Percentiles rank a stretch among this genome's conserved stretches.
phyloP scores from a whole-genome alignment of 1,284 basidiomycete species.

The Apiotrichum sp. region DNA sequence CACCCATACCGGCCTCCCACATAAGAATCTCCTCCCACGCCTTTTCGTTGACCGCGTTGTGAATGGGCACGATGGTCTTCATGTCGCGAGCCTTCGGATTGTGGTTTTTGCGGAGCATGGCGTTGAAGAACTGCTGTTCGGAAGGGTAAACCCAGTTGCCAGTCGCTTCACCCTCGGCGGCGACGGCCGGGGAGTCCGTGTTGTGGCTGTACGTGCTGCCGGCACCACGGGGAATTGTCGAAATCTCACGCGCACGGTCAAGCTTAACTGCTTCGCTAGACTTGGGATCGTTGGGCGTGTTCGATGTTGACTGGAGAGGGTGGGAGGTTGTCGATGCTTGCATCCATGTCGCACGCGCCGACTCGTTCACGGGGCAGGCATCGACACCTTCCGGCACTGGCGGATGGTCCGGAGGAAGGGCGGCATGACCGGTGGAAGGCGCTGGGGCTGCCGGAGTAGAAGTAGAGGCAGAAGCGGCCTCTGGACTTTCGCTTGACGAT shows the following conservation, averaged over 20 bases:
- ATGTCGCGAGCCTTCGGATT: conserved; percentile 72
- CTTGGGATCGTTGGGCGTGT: conserved; percentile 23
- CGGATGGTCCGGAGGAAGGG: conserved; percentile 16
- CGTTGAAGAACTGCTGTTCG: conserved; percentile 90
- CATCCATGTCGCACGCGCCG: conserved; percentile 47
- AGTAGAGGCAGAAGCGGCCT: background rate
- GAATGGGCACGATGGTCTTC: conserved; percentile 93
- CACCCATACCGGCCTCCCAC: conserved; percentile 80
- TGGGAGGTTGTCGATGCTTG: conserved; percentile 13
- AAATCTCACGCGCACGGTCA: conserved; percentile 63
- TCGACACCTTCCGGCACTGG: conserved; percentile 36
- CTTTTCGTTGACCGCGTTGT: conserved; percentile 97
- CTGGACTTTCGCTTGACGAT: background rate
- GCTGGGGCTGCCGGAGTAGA: conserved; percentile 2
- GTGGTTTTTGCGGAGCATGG: conserved; percentile 90
- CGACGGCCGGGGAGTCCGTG: conserved; percentile 8
- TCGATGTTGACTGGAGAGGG: conserved; percentile 1
- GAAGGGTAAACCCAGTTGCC: conserved; percentile 97
- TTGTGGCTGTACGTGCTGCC: conserved; percentile 17
- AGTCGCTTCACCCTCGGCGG: conserved; percentile 47
- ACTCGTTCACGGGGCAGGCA: conserved; percentile 66
- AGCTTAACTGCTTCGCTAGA: conserved; percentile 6
- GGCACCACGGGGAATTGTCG: conserved; percentile 70
- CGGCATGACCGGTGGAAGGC: background rate
- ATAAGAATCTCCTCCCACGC: conserved; percentile 85